phyloP scores from a whole-genome alignment of 2,329 filamentous ascomycete species.

The Paramyrothecium sp. region DNA sequence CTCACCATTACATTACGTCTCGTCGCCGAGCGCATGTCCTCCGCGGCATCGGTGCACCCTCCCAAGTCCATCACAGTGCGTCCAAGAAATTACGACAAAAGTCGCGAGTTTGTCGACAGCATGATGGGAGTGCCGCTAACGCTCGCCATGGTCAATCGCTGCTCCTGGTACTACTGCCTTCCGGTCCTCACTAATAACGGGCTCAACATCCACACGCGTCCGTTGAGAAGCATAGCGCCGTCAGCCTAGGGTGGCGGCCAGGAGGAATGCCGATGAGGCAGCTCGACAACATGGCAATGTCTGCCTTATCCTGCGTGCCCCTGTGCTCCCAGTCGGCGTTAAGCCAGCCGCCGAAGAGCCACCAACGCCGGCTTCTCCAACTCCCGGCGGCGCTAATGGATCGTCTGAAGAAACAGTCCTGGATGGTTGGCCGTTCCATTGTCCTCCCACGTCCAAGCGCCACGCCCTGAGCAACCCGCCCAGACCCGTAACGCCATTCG shows the following conservation, averaged over 20 bases:
- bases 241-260: not conserved
- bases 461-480: too few species aligned
- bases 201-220: slow-evolving; percentile 13
- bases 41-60: too few species aligned
- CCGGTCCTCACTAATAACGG: slow-evolving; percentile 16
- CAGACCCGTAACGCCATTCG: too few species aligned
- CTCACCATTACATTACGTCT: too few species aligned
- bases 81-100: too few species aligned
- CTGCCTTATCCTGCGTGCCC: not conserved
- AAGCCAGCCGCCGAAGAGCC: slow-evolving; percentile 13
- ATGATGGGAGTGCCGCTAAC: slow-evolving; percentile 25
- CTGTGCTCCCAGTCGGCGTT: slow-evolving; percentile 12
- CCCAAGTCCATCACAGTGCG: too few species aligned
- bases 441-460: too few species aligned
- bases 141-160: slow-evolving; percentile 17
- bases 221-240: slow-evolving; percentile 16
- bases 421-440: too few species aligned
- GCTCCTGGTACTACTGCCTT: slow-evolving; percentile 4
- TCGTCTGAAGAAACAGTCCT: too few species aligned
- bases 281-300: not conserved
- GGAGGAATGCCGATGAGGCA: not conserved
- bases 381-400: not conserved
- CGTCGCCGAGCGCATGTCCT: too few species aligned
- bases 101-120: slow-evolving; percentile 9
- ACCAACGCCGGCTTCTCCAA: slow-evolving; percentile 4